Percentiles rank a stretch among this genome's conserved stretches.
Evolutionary conservation across 495 filamentous ascomycete species (phyloP).

Genomic region (Daldinia grandis): DNA sequence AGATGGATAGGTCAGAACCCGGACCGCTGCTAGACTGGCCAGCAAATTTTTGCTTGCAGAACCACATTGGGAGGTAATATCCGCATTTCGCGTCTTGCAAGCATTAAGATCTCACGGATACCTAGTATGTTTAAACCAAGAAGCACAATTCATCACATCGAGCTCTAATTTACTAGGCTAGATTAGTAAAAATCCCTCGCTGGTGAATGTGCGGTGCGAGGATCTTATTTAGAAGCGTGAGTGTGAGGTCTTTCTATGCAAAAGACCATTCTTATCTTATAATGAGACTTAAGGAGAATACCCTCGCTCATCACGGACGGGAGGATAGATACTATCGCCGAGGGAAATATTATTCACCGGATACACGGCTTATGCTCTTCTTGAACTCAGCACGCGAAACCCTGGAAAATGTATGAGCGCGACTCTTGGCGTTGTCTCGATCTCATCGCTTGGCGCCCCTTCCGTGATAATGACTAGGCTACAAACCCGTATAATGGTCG

Average conservation of each 20-base stretch:
- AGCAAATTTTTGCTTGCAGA: too few relatives aligned
- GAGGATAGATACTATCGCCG: not conserved
- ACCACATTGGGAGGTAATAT: not conserved
- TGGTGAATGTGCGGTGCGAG: too few relatives aligned
- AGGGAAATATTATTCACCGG: constrained; percentile 9
- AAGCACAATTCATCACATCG: not conserved
- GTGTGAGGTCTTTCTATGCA: too few relatives aligned
- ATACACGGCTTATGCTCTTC: not conserved
- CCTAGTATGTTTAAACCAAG: not conserved
- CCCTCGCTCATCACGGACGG: not conserved
- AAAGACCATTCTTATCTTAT: not conserved
- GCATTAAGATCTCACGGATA: not conserved
- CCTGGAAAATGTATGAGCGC: constrained; percentile 18
- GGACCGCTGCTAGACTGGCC: too few relatives aligned
- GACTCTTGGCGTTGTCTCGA: constrained; percentile 29
- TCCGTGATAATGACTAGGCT: constrained; percentile 3
- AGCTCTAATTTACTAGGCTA: not conserved
- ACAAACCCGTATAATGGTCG: not conserved
- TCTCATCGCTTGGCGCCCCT: constrained; percentile 31
- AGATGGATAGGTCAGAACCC: too few relatives aligned
- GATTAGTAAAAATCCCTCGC: not conserved
- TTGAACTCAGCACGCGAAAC: not conserved
- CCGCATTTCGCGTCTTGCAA: not conserved
- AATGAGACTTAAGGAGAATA: too few relatives aligned
- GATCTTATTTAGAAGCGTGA: too few relatives aligned